Base-by-base conservation (phyloP, 2,329 filamentous ascomycete genomes). In the Claviceps pazoutovae region DNA sequence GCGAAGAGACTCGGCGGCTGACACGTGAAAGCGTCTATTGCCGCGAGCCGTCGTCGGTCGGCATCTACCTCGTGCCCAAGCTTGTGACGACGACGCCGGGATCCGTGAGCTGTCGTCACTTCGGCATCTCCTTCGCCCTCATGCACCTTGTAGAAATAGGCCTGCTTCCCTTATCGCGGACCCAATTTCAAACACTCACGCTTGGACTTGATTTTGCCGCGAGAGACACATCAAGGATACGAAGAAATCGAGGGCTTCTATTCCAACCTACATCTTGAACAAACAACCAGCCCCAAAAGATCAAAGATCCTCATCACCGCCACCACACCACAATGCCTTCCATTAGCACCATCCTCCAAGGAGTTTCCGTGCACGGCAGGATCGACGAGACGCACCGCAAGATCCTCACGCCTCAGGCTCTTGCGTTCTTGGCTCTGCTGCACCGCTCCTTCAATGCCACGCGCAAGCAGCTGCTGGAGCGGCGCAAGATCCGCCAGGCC, bases 401-500 rank as follows among this genome's bases (percentile, higher is more conserved):
- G 77, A 94, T 98, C 67, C 80, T 97, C 58, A 95, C 83, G 56
- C 91, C 89, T 61, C 80, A 94, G 58, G 91, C 91, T 52, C 83
- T 88, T 58, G 86, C 88, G 56, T 98, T 97, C 76, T 81, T 98
- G 55, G 87, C 91, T 39, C 83, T 96, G 57, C 81, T 98, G 63
- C 93, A 98, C 74, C 85, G 91, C 66, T 88, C 89, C 58, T 97
- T 97, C 79, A 94, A 97, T 70, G 73, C 70, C 57, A 91, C 84
- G 52, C 87, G 93, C 71, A 95, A 95, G 76, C 75, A 78, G 48
- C 82, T 98, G 44, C 81, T 98, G 51, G 84, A 96, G 72, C 83
- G 89, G 63, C 88, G 93, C 62, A 79, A 85, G 61, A 74, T 84
- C 59, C 86, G 91, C 64, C 93, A 97, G 74, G 84, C 86, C 60